phyloP scores from a whole-genome alignment of 495 filamentous ascomycete genomes.

The Polyplosphaeria fusca region DNA sequence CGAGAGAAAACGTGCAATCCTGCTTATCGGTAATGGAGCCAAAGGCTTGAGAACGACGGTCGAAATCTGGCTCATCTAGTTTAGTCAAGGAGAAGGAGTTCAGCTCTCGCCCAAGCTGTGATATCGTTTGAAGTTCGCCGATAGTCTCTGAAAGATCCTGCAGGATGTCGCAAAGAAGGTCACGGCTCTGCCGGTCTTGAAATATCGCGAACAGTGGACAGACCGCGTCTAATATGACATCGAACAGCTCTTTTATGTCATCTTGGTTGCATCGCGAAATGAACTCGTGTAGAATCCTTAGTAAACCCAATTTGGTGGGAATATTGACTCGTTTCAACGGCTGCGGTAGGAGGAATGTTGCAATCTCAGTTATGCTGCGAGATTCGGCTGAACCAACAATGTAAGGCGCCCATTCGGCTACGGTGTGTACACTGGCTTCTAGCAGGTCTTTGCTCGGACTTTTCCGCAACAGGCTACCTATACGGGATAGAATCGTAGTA shows the following conservation, averaged over 20 bases:
- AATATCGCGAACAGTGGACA: conserved; percentile 82
- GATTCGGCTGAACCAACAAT: conserved; percentile 66
- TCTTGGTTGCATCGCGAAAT: conserved; percentile 59
- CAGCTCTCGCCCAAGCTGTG: conserved; percentile 69
- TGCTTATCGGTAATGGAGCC: conserved; percentile 61
- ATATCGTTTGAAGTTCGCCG: conserved; percentile 57
- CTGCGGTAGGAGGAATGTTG: conserved; percentile 76
- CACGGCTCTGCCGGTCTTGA: conserved; percentile 70
- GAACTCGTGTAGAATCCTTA: conserved; percentile 73
- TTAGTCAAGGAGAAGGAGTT: conserved; percentile 69
- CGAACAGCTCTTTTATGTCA: conserved; percentile 55
- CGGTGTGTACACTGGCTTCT: conserved; percentile 69
- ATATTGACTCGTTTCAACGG: conserved; percentile 76
- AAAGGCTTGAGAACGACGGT: conserved; percentile 74
- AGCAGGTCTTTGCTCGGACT: conserved; percentile 67
- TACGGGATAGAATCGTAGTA: conserved; percentile 31
- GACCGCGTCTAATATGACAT: conserved; percentile 58
- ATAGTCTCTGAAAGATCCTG: conserved; percentile 63
- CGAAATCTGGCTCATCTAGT: conserved; percentile 83
- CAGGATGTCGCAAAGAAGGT: conserved; percentile 68
- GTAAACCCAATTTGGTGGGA: conserved; percentile 74
- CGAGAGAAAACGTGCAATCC: conserved; percentile 55
- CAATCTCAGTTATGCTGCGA: conserved; percentile 70
- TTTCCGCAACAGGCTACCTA: conserved; percentile 62
- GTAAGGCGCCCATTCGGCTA: conserved; percentile 71